Conservation (phyloP, 1,284 basidiomycete species). For the Schizophyllum commune region DNA sequence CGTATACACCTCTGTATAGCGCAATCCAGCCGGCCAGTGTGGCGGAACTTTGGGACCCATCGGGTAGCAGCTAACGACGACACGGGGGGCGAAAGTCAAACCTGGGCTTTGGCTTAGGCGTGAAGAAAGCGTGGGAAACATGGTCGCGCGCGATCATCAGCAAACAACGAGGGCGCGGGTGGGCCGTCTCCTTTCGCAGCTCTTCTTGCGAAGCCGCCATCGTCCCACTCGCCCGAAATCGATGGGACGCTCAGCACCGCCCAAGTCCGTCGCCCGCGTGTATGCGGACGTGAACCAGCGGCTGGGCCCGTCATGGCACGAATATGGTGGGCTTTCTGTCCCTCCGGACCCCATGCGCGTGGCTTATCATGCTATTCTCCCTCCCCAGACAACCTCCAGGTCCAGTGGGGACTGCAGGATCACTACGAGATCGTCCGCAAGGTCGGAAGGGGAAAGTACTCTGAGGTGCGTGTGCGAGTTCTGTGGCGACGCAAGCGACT, state of each 20-base stretch:
- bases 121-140: no score
- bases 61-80: no score
- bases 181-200: no score
- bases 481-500: constrained; percentile 1
- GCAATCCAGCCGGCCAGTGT: constrained; percentile 45
- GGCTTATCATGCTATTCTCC: constrained; percentile 12
- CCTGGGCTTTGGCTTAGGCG: no score
- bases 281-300: constrained; percentile 70
- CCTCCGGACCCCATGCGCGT: constrained; percentile 13
- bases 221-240: no score
- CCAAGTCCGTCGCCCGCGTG: constrained; percentile 65
- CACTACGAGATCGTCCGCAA: constrained; percentile 98
- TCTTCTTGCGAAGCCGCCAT: no score
- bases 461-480: constrained; percentile 57
- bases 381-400: constrained; percentile 75
- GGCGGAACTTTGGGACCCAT: constrained; percentile 19
- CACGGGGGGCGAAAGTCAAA: neutral
- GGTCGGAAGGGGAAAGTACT: constrained; percentile 95
- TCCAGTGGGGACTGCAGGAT: constrained; percentile 94
- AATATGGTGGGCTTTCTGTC: constrained; percentile 52
- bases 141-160: no score
- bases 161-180: no score
- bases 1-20: constrained; percentile 34
- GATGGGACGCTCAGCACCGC: no score
- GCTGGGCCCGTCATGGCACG: constrained; percentile 71